phyloP scores from a whole-genome alignment of 2,329 filamentous ascomycete genomes.

The Nannizziopsis arthrosporioides region DNA sequence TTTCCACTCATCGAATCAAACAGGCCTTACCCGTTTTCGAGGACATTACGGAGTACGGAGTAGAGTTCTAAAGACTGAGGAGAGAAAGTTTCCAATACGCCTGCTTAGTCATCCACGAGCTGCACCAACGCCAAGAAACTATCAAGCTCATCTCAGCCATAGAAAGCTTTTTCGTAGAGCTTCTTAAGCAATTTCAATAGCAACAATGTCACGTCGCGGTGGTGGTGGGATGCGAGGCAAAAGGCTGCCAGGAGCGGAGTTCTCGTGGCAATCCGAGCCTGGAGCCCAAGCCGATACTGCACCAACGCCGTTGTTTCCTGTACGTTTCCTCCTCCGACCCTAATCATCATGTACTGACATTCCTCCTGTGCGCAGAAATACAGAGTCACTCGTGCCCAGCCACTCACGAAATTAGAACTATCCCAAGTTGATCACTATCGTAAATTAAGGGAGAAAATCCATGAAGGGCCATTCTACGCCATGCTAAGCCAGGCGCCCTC shows the following conservation, averaged over 20 bases:
- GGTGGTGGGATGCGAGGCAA: slow-evolving; percentile 29
- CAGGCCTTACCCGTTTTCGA: too few species aligned
- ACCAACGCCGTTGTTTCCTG: slow-evolving; percentile 39
- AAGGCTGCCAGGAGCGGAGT: slow-evolving; percentile 32
- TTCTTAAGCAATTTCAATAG: not conserved
- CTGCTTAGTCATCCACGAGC: too few species aligned
- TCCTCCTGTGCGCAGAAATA: slow-evolving; percentile 26
- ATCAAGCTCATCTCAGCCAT: not conserved
- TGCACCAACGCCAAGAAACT: too few species aligned
- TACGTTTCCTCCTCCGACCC: slow-evolving; percentile 20
- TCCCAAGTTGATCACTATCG: slow-evolving; percentile 41
- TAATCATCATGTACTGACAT: not conserved
- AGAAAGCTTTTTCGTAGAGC: not conserved
- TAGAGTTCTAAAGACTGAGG: too few species aligned
- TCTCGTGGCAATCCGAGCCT: slow-evolving; percentile 31
- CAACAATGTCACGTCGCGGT: slow-evolving; percentile 29
- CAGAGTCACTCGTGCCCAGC: slow-evolving; percentile 24
- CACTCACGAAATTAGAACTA: slow-evolving; percentile 34
- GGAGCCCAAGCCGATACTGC: slow-evolving; percentile 33
- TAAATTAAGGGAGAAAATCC: slow-evolving; percentile 42
- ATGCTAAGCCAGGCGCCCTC: slow-evolving; percentile 35
- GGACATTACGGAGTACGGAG: too few species aligned
- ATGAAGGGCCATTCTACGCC: slow-evolving; percentile 50
- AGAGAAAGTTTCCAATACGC: too few species aligned
- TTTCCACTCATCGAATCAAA: too few species aligned